Conservation (phyloP, 2,329 filamentous ascomycete species). For the Pseudofabraea citricarpa region DNA sequence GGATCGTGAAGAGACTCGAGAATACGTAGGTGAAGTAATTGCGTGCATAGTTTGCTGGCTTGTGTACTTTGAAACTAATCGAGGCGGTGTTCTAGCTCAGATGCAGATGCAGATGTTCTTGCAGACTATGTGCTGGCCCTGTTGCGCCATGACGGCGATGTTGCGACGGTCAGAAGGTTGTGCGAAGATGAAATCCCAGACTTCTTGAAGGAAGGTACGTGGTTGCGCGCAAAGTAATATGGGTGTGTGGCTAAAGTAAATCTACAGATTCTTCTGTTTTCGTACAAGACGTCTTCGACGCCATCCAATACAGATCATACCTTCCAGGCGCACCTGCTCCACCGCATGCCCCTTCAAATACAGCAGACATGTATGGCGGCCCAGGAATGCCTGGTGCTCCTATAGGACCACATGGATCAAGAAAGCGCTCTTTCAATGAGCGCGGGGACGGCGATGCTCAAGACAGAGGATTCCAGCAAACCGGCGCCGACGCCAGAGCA, state of each 20-base stretch:
- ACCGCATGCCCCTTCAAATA: conserved; percentile 20
- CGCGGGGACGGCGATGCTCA: conserved; percentile 37
- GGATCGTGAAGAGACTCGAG: conserved; percentile 74
- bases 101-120: conserved; percentile 76
- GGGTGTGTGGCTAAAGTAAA: background rate
- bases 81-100: conserved; percentile 65
- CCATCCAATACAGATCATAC: conserved; percentile 58
- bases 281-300: conserved; percentile 65
- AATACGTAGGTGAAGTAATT: conserved; percentile 60
- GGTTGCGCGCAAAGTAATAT: background rate
- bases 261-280: conserved; percentile 52
- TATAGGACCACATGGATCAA: conserved; percentile 23
- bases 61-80: too few species aligned
- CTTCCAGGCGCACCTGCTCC: conserved; percentile 47
- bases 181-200: conserved; percentile 71
- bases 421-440: conserved; percentile 54
- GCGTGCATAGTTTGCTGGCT: too few species aligned
- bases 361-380: conserved; percentile 17
- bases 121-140: conserved; percentile 82
- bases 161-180: conserved; percentile 58
- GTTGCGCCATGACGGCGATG: conserved; percentile 63
- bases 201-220: conserved; percentile 64
- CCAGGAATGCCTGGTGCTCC: conserved; percentile 14
- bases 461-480: conserved; percentile 29
- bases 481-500: conserved; percentile 32